Base-by-base conservation (phyloP, 2,329 filamentous ascomycete species). In the Penicillium sp. region DNA sequence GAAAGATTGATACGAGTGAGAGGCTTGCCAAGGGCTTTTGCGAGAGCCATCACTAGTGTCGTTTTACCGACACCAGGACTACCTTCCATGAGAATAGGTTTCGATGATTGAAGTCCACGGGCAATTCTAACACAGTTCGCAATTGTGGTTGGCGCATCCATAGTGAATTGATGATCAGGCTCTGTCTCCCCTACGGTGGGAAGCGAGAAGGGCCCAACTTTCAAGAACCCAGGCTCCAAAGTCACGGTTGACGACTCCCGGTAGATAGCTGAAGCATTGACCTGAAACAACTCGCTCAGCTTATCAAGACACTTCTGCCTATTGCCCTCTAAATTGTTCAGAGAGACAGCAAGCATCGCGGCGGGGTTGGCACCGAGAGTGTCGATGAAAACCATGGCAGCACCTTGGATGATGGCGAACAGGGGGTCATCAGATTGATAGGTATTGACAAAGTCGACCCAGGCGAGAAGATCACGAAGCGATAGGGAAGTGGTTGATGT, bases 11-110 rank as follows among this genome's bases (percentile, higher is more conserved):
- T 97, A 66, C 95, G 85, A 0, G 92, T 96, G 61, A 99, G 77
- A 8, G 90, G 89, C 60, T 88, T 88, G 5, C 93, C 91, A 62
- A 91, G 89, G 4, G 88, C 87, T 64, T 85, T 84, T 1, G 96
- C 90, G 46, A 99, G 80, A 0, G 95, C 93, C 46, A 89, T 88
- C 22, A 99, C 86, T 14, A 99, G 82, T 1, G 93, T 96, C 0
- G 95, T 99, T 79, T 99, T 99, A 55, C 95, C 95, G 22, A 99
- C 95, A 71, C 95, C 95, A n/a, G 95, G 95, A 66, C 90, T 97
- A 35, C 96, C 95, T 77, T 99, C 95, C 3, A 99, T 84, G 7
- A 99, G 82, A 53, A 99, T 93, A 3, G 95, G 93, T 70, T 97
- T 97, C 52, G 86, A 82, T 53, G 96, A 86, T 68, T 96, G 92